Evolutionary conservation across 164 flowering plant species (phyloP).

Genomic region (Pachysandra terminalis): DNA sequence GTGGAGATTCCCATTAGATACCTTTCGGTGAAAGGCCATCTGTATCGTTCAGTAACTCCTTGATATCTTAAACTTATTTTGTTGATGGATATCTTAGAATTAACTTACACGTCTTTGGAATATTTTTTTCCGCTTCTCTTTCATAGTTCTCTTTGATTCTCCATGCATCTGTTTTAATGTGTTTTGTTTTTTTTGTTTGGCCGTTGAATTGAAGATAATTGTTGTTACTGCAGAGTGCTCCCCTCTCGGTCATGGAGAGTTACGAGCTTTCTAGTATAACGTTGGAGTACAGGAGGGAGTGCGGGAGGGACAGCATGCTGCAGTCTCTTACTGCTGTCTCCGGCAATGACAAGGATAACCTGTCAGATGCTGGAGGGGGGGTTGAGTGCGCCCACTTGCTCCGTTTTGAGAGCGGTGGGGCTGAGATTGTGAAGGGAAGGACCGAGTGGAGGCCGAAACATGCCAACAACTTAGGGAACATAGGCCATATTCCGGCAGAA

Average conservation of each 20-base stretch:
- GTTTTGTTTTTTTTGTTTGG: too few species aligned
- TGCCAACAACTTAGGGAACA: conserved; percentile 25
- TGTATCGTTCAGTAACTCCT: too few species aligned
- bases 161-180: too few species aligned
- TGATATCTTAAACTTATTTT: too few species aligned
- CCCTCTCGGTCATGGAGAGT: conserved; percentile 59
- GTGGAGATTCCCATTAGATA: too few species aligned
- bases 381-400: conserved; percentile 79
- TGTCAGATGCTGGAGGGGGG: conserved; percentile 21
- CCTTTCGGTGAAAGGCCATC: too few species aligned
- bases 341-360: conserved; percentile 20
- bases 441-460: conserved; percentile 87
- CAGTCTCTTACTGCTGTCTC: conserved; percentile 71
- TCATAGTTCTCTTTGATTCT: too few species aligned
- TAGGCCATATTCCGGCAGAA: conserved; percentile 38
- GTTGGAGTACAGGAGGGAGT: conserved; percentile 90
- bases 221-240: conserved; percentile 60
- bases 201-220: background rate
- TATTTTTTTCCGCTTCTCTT: too few species aligned
- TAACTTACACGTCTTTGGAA: too few species aligned
- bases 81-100: too few species aligned
- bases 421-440: conserved; percentile 76
- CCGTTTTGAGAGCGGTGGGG: conserved; percentile 62
- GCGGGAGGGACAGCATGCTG: conserved; percentile 76
- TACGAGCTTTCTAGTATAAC: conserved; percentile 67